Conservation (phyloP, 345 rosid species). For the Linum lewisii region DNA sequence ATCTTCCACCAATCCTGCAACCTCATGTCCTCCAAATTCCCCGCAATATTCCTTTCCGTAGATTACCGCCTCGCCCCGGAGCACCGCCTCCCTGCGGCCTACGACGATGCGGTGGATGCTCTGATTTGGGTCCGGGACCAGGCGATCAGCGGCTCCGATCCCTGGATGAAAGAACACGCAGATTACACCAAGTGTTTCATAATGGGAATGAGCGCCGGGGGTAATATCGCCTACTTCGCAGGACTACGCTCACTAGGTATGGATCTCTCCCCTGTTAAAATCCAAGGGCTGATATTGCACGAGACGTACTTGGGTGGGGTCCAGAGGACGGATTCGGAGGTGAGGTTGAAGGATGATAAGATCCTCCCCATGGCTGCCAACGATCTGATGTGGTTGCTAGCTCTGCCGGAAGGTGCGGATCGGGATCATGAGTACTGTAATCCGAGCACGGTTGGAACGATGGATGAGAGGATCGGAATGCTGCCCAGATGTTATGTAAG, state of each 20-base stretch:
- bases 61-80: slow-evolving; percentile 89
- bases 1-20: slow-evolving; percentile 47
- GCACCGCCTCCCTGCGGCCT: slow-evolving; percentile 87
- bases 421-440: slow-evolving; percentile 74
- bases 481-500: slow-evolving; percentile 38
- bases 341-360: slow-evolving; percentile 32
- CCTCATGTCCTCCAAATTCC: slow-evolving; percentile 31
- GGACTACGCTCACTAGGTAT: slow-evolving; percentile 36
- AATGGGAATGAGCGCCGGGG: slow-evolving; percentile 68
- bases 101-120: slow-evolving; percentile 64
- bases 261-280: slow-evolving; percentile 39
- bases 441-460: slow-evolving; percentile 26
- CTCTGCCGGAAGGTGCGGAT: slow-evolving; percentile 51
- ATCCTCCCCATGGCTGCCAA: slow-evolving; percentile 42
- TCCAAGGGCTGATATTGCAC: slow-evolving; percentile 57
- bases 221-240: slow-evolving; percentile 59
- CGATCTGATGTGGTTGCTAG: slow-evolving; percentile 60
- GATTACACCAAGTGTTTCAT: slow-evolving; percentile 57
- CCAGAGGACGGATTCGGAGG: slow-evolving; percentile 50
- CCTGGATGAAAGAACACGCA: slow-evolving; percentile 49
- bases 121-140: slow-evolving; percentile 62
- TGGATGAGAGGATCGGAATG: slow-evolving; percentile 34
- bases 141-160: slow-evolving; percentile 40
- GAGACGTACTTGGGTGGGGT: slow-evolving; percentile 63
- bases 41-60: slow-evolving; percentile 53